Conservation (phyloP, 2,329 filamentous ascomycete species). For the Emergomyces pasteurianus region DNA sequence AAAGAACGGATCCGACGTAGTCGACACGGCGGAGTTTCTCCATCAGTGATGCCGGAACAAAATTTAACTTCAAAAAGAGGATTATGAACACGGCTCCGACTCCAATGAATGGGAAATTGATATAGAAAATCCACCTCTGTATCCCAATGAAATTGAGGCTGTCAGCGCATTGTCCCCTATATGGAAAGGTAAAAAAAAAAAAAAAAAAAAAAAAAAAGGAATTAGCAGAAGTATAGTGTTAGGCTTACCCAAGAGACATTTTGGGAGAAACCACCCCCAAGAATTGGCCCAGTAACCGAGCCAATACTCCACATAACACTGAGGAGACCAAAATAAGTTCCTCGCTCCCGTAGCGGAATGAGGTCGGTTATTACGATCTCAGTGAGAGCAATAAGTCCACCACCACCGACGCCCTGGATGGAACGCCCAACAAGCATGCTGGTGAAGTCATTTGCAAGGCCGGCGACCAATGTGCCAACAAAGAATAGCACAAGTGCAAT, state of each 20-base stretch:
- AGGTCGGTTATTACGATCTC: slow-evolving; percentile 36
- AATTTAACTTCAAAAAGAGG: slow-evolving; percentile 43
- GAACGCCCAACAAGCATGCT: slow-evolving; percentile 36
- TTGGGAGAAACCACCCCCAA: slow-evolving; percentile 32
- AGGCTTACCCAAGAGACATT: slow-evolving; percentile 27
- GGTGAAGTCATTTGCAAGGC: slow-evolving; percentile 31
- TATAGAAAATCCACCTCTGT: slow-evolving; percentile 56
- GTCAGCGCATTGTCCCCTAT: neutral
- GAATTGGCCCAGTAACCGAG: slow-evolving; percentile 28
- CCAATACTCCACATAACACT: slow-evolving; percentile 31
- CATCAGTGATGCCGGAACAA: slow-evolving; percentile 35
- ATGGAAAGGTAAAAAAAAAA: too few relatives aligned
- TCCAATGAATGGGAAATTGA: slow-evolving; percentile 48
- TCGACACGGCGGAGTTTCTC: slow-evolving; percentile 46
- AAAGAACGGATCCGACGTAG: slow-evolving; percentile 50
- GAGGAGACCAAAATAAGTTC: slow-evolving; percentile 30
- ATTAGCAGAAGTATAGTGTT: too few relatives aligned
- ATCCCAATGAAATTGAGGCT: neutral
- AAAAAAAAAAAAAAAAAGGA: too few relatives aligned
- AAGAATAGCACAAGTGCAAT: slow-evolving; percentile 32
- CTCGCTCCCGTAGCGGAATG: slow-evolving; percentile 29
- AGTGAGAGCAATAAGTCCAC: slow-evolving; percentile 32
- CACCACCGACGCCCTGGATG: slow-evolving; percentile 35
- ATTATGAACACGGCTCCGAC: slow-evolving; percentile 38
- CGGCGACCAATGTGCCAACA: slow-evolving; percentile 33